phyloP scores from a whole-genome alignment of 2,329 filamentous ascomycete species.

The Dactylellina drechsleri region DNA sequence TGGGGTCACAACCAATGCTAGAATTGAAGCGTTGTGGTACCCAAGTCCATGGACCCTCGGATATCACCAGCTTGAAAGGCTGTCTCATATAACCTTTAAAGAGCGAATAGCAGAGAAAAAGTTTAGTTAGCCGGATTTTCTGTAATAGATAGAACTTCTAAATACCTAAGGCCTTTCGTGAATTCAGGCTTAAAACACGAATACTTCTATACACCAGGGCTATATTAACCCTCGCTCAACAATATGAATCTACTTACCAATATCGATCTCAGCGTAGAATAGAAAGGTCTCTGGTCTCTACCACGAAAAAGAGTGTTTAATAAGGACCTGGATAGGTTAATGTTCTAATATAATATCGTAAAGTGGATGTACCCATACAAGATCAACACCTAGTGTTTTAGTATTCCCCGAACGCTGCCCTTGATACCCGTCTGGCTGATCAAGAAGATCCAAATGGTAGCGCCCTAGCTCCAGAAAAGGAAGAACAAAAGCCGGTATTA shows the following conservation, averaged over 20 bases:
- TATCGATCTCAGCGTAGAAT: slow-evolving; percentile 2
- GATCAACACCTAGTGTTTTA: background rate
- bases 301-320: background rate
- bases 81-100: background rate
- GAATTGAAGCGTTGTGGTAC: background rate
- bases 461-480: no score
- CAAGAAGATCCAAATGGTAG: background rate
- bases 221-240: background rate
- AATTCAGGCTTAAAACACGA: background rate
- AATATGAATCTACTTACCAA: background rate
- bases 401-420: background rate
- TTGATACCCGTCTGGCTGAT: background rate
- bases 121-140: no score
- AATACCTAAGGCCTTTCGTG: no score
- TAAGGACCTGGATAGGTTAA: background rate
- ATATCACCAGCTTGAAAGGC: background rate
- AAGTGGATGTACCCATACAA: background rate
- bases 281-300: background rate
- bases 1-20: background rate
- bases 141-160: no score
- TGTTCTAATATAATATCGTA: background rate
- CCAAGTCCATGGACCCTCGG: slow-evolving; percentile 3
- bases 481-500: no score
- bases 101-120: background rate
- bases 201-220: background rate